These are phyloP conservation scores for Talaromyces wortmannii DNA, from an alignment of 495 filamentous ascomycete species.

Conservation along the genomic window DNA sequence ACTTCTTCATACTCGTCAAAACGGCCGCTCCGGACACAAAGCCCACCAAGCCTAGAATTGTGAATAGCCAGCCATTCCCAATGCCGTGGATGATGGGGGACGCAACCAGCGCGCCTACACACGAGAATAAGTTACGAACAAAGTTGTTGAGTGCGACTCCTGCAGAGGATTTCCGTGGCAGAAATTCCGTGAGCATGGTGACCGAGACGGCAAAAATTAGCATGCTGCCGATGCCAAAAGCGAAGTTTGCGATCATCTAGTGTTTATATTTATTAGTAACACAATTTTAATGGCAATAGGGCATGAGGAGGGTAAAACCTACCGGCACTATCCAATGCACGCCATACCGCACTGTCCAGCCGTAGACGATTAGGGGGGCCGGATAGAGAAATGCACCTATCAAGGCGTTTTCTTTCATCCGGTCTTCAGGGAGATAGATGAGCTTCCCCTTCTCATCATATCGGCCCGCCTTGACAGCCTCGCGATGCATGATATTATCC, in stretches of 20 bases:
- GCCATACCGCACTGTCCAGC: conserved; percentile 54
- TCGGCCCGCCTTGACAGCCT: conserved; percentile 63
- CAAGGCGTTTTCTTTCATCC: conserved; percentile 87
- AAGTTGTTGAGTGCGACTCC: conserved; percentile 78
- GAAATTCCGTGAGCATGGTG: conserved; percentile 87
- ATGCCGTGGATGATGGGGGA: conserved; percentile 74
- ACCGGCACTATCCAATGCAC: conserved; percentile 58
- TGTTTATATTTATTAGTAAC: neutral
- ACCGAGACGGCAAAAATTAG: conserved; percentile 74
- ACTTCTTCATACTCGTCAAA: conserved; percentile 61
- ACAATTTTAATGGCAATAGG: neutral
- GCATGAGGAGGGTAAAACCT: conserved; percentile 18
- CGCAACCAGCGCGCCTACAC: conserved; percentile 66
- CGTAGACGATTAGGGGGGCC: conserved; percentile 57
- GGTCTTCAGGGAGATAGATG: conserved; percentile 75
- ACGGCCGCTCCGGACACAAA: conserved; percentile 41
- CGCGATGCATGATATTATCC: conserved; percentile 81
- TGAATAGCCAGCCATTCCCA: conserved; percentile 87
- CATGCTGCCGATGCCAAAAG: conserved; percentile 86
- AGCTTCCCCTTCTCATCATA: conserved; percentile 65
- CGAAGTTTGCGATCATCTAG: conserved; percentile 73
- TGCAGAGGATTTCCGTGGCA: conserved; percentile 64
- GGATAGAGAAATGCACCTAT: conserved; percentile 73
- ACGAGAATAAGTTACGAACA: conserved; percentile 79
- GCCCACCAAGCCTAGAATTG: conserved; percentile 62